Base-by-base conservation (phyloP, 73 alveolate species). In the Blepharisma stoltei region DNA sequence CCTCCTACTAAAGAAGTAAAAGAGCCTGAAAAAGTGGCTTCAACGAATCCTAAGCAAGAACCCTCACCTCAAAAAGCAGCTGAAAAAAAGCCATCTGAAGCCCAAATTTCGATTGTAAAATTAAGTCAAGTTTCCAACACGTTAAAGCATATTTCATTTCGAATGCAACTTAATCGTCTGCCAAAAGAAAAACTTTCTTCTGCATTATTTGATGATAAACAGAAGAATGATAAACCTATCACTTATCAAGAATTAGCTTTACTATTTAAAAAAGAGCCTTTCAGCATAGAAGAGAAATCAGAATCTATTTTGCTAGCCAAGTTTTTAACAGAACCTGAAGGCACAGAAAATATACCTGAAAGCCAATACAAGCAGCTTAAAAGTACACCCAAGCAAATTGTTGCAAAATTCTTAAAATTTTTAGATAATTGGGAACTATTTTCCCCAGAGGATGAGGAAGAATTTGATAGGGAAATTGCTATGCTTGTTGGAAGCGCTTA, bases 401-500 rank as follows among this genome's bases (percentile, higher is more conserved):
- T 11, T 11, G 49, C 14, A 20, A 60, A 60, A 37, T 21, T 60
- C 14, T 21, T 25, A 25, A 60, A 60, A 60, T 1, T 1, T 60
- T 11, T 27, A 11, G 76, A 60, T 21, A 27, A 60, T 27, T 60
- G 76, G 49, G 49, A 20, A 25, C 37, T 37, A 21, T 60, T 60
- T 14, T 60, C 76, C 14, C 55, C 76, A 60, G 76, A 60, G 21
- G 76, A 60, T 14, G 76, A 60, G 52, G 55, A 60, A 27, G 52
- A 60, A 60, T 60, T 60, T 27, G 76, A 60, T 37, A 21, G 4
- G 4, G 20, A 60, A 9, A 9, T 60, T 11, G 21, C 18, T 14
- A 9, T 11, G 52, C 18, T 60, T 1, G 21, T 60, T 9, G 21
- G 37, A 11, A 21, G 21, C 3, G 4, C 18, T 37, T 11, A n/a